phyloP scores from a whole-genome alignment of 495 filamentous ascomycete genomes.

The Paragyromitra xinjiangensis region DNA sequence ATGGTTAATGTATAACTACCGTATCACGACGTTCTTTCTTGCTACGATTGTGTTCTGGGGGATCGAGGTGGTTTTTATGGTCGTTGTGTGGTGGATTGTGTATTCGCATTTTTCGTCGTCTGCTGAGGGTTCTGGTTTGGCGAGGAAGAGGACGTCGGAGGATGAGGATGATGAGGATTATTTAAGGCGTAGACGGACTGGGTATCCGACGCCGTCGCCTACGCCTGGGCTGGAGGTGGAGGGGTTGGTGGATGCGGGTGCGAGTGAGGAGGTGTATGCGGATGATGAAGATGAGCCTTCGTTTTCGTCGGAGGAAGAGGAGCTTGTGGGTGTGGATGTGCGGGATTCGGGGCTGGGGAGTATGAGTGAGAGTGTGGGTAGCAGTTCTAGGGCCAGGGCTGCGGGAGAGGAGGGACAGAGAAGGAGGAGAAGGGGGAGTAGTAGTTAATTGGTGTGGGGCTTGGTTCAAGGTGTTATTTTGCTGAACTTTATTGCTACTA shows the following conservation, averaged over 20 bases:
- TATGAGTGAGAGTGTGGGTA: conserved; percentile 48
- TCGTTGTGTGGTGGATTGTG: conserved; percentile 53
- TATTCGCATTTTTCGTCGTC: conserved; percentile 45
- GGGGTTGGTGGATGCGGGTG: conserved; percentile 57
- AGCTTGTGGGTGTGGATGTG: conserved; percentile 40
- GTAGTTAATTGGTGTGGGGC: not conserved
- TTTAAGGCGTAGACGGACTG: conserved; percentile 6
- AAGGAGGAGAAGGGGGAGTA: conserved; percentile 23
- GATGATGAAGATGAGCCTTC: conserved; percentile 47
- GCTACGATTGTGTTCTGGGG: conserved; percentile 78
- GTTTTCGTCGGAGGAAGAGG: conserved; percentile 14
- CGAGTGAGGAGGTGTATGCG: conserved; percentile 59
- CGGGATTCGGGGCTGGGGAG: conserved; percentile 63
- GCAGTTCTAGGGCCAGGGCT: conserved; percentile 23
- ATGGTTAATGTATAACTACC: conserved; percentile 86
- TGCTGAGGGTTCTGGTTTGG: not conserved
- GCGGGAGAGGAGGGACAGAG: conserved; percentile 34
- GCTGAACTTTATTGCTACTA: not conserved
- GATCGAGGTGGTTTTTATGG: conserved; percentile 65
- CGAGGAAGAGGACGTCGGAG: not conserved
- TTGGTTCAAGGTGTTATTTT: not conserved
- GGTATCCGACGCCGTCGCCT: conserved; percentile 22
- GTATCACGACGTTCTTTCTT: conserved; percentile 71
- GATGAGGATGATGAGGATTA: conserved; percentile 38
- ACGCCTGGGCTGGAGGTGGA: conserved; percentile 56